These are phyloP conservation scores for Tetrahymena borealis DNA, from an alignment of 73 alveolate genomes.

Conservation along the genomic window DNA sequence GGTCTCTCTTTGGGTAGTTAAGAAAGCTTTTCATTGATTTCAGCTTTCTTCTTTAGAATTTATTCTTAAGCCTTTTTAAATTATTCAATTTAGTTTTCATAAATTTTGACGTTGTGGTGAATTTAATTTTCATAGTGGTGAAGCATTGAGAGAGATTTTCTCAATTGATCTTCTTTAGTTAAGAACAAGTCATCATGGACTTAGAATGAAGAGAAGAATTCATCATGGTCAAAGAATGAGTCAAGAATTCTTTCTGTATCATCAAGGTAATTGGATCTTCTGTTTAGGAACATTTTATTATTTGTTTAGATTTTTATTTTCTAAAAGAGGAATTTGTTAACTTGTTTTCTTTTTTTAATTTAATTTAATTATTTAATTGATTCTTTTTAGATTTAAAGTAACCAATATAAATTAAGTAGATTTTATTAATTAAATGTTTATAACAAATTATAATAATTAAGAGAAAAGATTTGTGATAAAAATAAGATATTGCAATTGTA, in stretches of 20 bases:
- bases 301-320: not conserved
- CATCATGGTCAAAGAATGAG: not conserved
- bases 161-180: not conserved
- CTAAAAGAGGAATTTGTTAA: not conserved
- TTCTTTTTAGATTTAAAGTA: too few relatives aligned
- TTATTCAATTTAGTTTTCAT: not conserved
- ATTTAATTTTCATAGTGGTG: not conserved
- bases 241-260: not conserved
- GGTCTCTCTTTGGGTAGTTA: not conserved
- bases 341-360: not conserved
- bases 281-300: not conserved
- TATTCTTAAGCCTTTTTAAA: not conserved
- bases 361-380: not conserved
- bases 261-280: not conserved
- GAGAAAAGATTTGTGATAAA: too few relatives aligned
- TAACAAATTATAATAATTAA: too few relatives aligned
- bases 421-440: too few relatives aligned
- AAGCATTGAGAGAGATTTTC: not conserved
- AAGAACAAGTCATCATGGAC: not conserved
- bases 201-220: not conserved
- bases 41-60: not conserved
- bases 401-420: too few relatives aligned
- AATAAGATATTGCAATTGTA: too few relatives aligned
- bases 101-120: not conserved
- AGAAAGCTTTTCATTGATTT: not conserved